Evolutionary conservation across 768 basidiomycete genomes (phyloP), one percentile per base, ranked within the genome.

Genomic region (Boletus rubropictus): DNA sequence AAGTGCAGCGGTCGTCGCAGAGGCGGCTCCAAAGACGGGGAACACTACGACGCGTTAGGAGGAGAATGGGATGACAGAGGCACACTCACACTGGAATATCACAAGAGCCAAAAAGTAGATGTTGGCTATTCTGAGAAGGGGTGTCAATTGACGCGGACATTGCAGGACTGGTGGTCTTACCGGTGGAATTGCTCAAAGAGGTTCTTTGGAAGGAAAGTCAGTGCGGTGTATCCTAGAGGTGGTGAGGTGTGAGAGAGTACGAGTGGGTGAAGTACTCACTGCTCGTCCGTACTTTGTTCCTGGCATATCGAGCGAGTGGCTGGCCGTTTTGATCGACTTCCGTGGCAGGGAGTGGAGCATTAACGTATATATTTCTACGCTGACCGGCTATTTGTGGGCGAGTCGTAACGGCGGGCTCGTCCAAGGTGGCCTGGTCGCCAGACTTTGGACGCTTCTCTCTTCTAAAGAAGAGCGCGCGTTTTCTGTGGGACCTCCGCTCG

Each of bases 131-230:
- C 86, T 86, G 58, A 34, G 25, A 25, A 11, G 24, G 17, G 9
- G 35, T 44, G 39, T 58, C 39, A 57, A 37, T 9, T 6, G 31
- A 7, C 15, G 31, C 2, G 32, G 12, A 18, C 11, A 20, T 17
- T 0, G 11, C 3, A 33, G 14, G 37, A 22, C 9, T 7, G 38
- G 6, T 17, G 12, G 17, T 59, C 79, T 54, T 51, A 85, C 84
- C 94, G 78, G 51, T 89, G 77, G 63, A 98, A 99, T 62, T 99
- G 95, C 67, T 97, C 92, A 55, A 82, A 89, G 54, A 98, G 68
- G 64, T 97, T 96, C 77, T 89, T 93, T 9, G 94, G 94, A 36
- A 98, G 57, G 62, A 97, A 98, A 1, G 91, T 89, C 41, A 96
- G 40, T 39, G 89, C 65, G 22, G 92, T 95, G 69, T 97, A 98